A percentile compares a stretch with the other conserved stretches of the same genome.
Evolutionary conservation across 2,329 filamentous ascomycete genomes (phyloP).

Genomic region (Venturia pyrina): DNA sequence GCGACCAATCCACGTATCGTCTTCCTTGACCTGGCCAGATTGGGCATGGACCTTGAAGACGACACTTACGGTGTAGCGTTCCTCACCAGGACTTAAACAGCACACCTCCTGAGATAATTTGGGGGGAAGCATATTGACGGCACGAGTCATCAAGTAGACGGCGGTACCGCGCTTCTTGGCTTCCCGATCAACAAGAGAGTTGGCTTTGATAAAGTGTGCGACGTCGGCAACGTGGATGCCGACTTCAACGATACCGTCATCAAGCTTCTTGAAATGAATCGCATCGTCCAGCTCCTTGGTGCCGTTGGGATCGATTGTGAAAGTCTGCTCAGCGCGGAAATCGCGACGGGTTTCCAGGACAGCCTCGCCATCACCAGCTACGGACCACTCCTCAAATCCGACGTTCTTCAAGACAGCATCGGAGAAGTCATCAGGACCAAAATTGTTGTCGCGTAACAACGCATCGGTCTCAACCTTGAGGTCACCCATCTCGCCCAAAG

Average conservation of each 20-base stretch:
- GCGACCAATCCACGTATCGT: constrained; percentile 89
- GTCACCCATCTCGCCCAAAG: constrained; percentile 94
- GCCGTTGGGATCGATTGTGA: constrained; percentile 86
- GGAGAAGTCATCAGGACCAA: constrained; percentile 92
- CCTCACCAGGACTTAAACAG: constrained; percentile 76
- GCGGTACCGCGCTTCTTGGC: constrained; percentile 96
- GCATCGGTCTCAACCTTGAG: constrained; percentile 97
- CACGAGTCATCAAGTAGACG: constrained; percentile 88
- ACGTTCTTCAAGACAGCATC: constrained; percentile 92
- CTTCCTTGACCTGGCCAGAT: constrained; percentile 69
- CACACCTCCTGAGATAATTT: constrained; percentile 81
- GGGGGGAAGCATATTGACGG: constrained; percentile 75
- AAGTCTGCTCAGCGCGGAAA: constrained; percentile 77
- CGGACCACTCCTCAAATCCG: constrained; percentile 81
- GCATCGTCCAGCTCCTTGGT: constrained; percentile 85
- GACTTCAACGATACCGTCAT: constrained; percentile 82
- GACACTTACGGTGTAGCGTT: constrained; percentile 83
- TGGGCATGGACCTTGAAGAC: constrained; percentile 82
- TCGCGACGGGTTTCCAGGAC: constrained; percentile 69
- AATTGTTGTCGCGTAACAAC: constrained; percentile 95
- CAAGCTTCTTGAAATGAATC: constrained; percentile 76
- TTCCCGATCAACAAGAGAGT: constrained; percentile 91
- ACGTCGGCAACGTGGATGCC: constrained; percentile 93
- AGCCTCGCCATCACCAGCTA: constrained; percentile 72
- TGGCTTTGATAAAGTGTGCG: constrained; percentile 91